Base-by-base conservation (phyloP, 805 yeast species). In the Candida argentea region DNA sequence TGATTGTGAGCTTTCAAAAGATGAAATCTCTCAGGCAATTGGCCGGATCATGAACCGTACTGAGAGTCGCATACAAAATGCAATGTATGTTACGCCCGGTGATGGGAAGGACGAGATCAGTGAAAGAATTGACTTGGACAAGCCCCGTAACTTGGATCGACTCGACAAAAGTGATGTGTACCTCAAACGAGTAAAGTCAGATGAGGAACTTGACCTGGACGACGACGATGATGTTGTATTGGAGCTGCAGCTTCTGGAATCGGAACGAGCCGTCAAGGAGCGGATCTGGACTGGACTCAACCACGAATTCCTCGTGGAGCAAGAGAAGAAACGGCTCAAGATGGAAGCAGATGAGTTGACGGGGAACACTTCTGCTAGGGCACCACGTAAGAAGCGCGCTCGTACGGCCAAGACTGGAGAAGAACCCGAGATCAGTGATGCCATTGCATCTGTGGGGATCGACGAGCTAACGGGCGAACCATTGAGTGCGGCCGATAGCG, bases 251-350 rank as follows among this genome's bases (percentile, higher is more conserved):
- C 60, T 91, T 26, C 65, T 70, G 2, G 75, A 68, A 30, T 85
- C 77, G 28, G 95, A 87, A 36, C 66, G 76, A 7, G 65, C 58
- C 32, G 48, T 78, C 37, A 91, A 89, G 50, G 87, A 85, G 40
- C 66, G 80, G 34, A 72, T 87, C 3, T 91, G 98, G 97, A 75
- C 81, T 30, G 87, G 91, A 2, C 64, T 84, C 22, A 87, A 93
- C 52, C 82, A 81, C 34, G 97, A 87, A 16, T 91, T 73, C 46
- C 56, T 91, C 31, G 49, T 84, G 6, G 91, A 80, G 26, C 94
- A 85, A 52, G 96, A 89, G 43, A 72, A 73, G 40, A 86, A 84
- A 46, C 61, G 87, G 36, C 61, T 89, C 34, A 84, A 87, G 48
- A 67, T 69, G 29, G 94, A 86, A 48, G 91, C 94, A 0, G 97